phyloP scores from a whole-genome alignment of 768 basidiomycete species.

The Panellus pusillus region DNA sequence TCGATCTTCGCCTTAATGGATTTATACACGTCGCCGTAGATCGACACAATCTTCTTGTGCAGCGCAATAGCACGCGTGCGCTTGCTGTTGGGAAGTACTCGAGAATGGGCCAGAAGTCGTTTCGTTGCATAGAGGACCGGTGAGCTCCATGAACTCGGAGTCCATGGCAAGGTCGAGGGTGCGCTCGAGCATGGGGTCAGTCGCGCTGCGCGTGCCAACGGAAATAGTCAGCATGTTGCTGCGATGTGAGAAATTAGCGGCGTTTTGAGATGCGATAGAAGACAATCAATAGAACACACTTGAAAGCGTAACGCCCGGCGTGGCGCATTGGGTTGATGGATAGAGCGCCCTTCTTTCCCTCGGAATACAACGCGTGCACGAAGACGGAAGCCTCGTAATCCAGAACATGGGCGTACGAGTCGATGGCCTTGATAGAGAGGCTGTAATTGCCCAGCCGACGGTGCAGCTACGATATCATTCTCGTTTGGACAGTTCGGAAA shows the following conservation, averaged over 20 bases:
- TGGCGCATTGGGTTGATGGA: constrained; percentile 20
- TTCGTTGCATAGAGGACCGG: constrained; percentile 20
- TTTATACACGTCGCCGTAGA: constrained; percentile 32
- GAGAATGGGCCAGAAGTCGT: constrained; percentile 23
- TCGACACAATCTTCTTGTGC: constrained; percentile 25
- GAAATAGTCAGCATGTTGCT: constrained; percentile 25
- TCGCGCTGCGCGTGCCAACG: constrained; percentile 23
- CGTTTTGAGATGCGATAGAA: neutral
- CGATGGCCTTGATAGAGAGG: constrained; percentile 16
- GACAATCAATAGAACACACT: constrained; percentile 10
- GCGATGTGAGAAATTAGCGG: neutral
- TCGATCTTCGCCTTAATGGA: constrained; percentile 28
- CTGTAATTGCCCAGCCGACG: constrained; percentile 20
- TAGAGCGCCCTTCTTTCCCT: constrained; percentile 12
- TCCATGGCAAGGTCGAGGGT: constrained; percentile 17
- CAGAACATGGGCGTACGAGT: constrained; percentile 19
- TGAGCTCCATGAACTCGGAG: constrained; percentile 20
- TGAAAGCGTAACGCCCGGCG: constrained; percentile 1
- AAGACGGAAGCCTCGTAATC: constrained; percentile 24
- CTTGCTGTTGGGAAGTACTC: constrained; percentile 22
- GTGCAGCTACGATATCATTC: constrained; percentile 4
- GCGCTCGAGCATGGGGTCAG: constrained; percentile 12
- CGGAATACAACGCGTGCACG: constrained; percentile 16
- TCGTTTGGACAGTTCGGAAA: neutral
- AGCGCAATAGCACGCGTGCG: constrained; percentile 17